Percentiles rank a stretch among this genome's conserved stretches.
These are phyloP conservation scores for Apiotrichum sp. DNA, from an alignment of 1,284 basidiomycete species.

Conservation along the genomic window DNA sequence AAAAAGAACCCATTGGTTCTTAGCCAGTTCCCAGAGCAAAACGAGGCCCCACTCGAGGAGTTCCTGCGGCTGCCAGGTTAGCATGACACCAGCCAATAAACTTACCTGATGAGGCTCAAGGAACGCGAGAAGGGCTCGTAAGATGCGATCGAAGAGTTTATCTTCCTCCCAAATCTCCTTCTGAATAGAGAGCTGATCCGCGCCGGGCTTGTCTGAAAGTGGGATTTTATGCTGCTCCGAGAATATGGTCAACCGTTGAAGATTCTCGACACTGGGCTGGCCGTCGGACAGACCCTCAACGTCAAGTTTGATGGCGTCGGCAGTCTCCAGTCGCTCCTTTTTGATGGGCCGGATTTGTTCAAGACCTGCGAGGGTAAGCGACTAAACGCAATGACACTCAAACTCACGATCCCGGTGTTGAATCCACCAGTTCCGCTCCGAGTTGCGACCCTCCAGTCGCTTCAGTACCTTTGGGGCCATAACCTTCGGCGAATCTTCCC, in stretches of 20 bases:
- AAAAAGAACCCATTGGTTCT: constrained; percentile 39
- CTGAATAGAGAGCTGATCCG: constrained; percentile 6
- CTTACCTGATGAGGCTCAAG: constrained; percentile 26
- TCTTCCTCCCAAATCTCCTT: constrained; percentile 23
- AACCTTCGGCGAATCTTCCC: constrained; percentile 37
- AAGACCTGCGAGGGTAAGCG: constrained; percentile 18
- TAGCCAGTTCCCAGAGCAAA: constrained; percentile 39
- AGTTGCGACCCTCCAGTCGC: constrained; percentile 25
- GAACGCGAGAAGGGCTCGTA: constrained; percentile 26
- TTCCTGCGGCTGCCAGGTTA: constrained; percentile 16
- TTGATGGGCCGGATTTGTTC: constrained; percentile 26
- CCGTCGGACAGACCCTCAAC: constrained; percentile 16
- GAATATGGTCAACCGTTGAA: constrained; percentile 34
- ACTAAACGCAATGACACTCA: background rate
- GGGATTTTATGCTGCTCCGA: constrained; percentile 1
- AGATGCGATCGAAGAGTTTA: constrained; percentile 26
- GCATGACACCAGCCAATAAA: background rate
- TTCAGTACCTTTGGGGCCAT: constrained; percentile 16
- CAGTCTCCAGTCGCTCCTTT: constrained; percentile 1
- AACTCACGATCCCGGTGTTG: constrained; percentile 30
- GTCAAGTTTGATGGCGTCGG: constrained; percentile 18
- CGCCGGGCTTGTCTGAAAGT: background rate
- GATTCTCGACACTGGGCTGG: background rate
- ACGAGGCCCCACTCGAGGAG: constrained; percentile 35
- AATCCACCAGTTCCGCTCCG: constrained; percentile 41